A percentile compares a stretch with the other conserved stretches of the same genome.
Conservation (phyloP, 495 filamentous ascomycete species). For the Lophiostoma macrostomum region DNA sequence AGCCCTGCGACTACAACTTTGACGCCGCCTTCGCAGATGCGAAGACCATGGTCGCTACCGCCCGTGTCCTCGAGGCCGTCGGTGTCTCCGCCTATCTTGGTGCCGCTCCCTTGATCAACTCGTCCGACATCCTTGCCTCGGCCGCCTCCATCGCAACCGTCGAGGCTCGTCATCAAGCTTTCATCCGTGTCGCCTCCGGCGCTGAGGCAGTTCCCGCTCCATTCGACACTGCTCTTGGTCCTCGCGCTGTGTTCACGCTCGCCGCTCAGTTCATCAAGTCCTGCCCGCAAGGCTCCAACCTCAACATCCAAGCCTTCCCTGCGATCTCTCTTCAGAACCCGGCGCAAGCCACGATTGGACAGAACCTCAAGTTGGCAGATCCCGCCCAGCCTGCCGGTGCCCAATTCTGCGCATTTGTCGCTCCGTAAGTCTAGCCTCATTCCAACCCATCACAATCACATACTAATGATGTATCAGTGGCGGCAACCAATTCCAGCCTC, state of each 20-base stretch:
- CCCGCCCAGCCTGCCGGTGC: conserved; percentile 44
- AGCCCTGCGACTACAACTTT: conserved; percentile 62
- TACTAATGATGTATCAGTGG: conserved; percentile 22
- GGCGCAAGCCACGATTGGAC: conserved; percentile 45
- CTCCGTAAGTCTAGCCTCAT: conserved; percentile 22
- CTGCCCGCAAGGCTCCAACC: conserved; percentile 56
- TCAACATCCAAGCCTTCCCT: conserved; percentile 58
- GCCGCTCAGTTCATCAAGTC: conserved; percentile 61
- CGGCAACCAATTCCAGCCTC: conserved; percentile 16
- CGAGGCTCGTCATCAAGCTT: conserved; percentile 60
- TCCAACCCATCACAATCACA: background rate
- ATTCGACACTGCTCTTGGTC: conserved; percentile 58
- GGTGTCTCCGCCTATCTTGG: conserved; percentile 60
- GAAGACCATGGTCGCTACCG: conserved; percentile 57
- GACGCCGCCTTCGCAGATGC: conserved; percentile 53
- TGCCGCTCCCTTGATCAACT: conserved; percentile 56
- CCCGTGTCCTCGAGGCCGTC: conserved; percentile 59
- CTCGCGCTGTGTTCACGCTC: conserved; percentile 59
- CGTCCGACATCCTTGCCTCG: conserved; percentile 52
- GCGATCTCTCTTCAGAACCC: conserved; percentile 51
- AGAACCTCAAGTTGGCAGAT: conserved; percentile 45
- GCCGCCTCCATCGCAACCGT: conserved; percentile 60
- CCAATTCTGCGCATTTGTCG: conserved; percentile 56
- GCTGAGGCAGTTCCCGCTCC: conserved; percentile 54
- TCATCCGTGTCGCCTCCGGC: conserved; percentile 51